These are phyloP conservation scores for Rutstroemia sydowiana DNA, from an alignment of 2,329 filamentous ascomycete species.

Conservation along the genomic window DNA sequence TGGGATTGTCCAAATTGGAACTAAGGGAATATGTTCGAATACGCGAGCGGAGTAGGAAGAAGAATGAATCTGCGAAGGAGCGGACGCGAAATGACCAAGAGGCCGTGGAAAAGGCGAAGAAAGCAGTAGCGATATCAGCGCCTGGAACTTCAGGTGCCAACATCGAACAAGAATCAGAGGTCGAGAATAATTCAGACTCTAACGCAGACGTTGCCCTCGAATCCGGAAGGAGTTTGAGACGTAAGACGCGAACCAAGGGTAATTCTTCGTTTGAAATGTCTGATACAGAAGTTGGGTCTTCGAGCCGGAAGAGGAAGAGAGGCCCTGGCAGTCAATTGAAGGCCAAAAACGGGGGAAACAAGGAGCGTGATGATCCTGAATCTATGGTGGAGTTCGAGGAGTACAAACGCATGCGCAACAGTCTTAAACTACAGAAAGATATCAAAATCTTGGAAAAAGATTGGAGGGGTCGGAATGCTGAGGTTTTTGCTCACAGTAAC, in stretches of 20 bases:
- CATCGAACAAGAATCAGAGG: background rate
- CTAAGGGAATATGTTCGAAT: constrained; percentile 59
- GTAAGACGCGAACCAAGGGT: too few species aligned
- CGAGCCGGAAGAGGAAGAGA: too few species aligned
- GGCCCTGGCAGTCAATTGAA: too few species aligned
- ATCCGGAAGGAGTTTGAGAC: too few species aligned
- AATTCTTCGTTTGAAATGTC: too few species aligned
- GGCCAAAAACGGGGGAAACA: background rate
- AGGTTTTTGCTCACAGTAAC: constrained; percentile 9
- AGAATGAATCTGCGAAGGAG: constrained; percentile 43
- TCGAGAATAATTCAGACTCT: background rate
- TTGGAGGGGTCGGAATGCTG: constrained; percentile 26
- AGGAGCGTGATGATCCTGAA: constrained; percentile 12
- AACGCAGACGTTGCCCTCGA: too few species aligned
- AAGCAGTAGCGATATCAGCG: background rate
- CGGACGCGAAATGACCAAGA: constrained; percentile 18
- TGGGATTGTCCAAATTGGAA: constrained; percentile 43
- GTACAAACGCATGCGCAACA: too few species aligned
- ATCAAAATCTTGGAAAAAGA: constrained; percentile 27
- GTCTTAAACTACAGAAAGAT: constrained; percentile 26
- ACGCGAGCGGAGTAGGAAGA: constrained; percentile 47
- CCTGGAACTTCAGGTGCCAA: background rate
- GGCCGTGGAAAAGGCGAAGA: background rate
- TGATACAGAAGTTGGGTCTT: too few species aligned
- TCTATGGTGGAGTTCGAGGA: constrained; percentile 22